Evolutionary conservation across 2,329 filamentous ascomycete species (phyloP).

Genomic region (Neofusicoccum sp.): DNA sequence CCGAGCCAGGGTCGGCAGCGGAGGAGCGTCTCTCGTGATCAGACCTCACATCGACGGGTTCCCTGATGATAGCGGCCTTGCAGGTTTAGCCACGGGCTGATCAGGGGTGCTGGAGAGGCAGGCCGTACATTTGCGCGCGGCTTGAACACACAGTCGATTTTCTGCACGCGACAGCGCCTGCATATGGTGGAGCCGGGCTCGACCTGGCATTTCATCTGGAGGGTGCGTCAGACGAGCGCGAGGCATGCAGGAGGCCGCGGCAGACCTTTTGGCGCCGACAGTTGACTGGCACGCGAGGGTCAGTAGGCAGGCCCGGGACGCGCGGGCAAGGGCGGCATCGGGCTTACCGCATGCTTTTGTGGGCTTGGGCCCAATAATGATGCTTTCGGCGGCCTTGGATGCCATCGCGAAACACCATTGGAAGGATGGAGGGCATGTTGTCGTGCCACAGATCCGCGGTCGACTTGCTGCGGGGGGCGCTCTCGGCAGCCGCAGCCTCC

Average conservation of each 20-base stretch:
- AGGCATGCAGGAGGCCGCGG: background rate
- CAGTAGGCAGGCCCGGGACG: background rate
- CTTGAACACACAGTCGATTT: constrained; percentile 41
- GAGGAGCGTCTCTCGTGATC: background rate
- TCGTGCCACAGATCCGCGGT: background rate
- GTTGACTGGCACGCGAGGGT: constrained; percentile 16
- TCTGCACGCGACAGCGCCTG: constrained; percentile 20
- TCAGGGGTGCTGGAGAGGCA: background rate
- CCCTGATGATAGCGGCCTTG: constrained; percentile 14
- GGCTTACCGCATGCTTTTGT: constrained; percentile 22
- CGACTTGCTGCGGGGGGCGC: background rate
- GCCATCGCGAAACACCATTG: constrained; percentile 6
- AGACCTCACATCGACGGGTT: constrained; percentile 7
- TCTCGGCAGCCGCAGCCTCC: constrained; percentile 3
- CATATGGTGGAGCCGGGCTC: constrained; percentile 19
- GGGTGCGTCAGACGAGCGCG: background rate
- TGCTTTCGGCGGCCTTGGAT: constrained; percentile 10
- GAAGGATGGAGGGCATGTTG: constrained; percentile 8
- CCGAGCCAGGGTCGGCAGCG: constrained; percentile 7
- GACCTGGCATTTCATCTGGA: constrained; percentile 23
- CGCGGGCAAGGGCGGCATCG: no score
- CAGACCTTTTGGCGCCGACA: constrained; percentile 22
- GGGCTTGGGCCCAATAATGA: constrained; percentile 19
- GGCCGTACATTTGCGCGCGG: constrained; percentile 40
- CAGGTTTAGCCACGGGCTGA: background rate